Evolutionary conservation across 2,329 filamentous ascomycete genomes (phyloP).

Genomic region (Arthrobotrys sinensis): DNA sequence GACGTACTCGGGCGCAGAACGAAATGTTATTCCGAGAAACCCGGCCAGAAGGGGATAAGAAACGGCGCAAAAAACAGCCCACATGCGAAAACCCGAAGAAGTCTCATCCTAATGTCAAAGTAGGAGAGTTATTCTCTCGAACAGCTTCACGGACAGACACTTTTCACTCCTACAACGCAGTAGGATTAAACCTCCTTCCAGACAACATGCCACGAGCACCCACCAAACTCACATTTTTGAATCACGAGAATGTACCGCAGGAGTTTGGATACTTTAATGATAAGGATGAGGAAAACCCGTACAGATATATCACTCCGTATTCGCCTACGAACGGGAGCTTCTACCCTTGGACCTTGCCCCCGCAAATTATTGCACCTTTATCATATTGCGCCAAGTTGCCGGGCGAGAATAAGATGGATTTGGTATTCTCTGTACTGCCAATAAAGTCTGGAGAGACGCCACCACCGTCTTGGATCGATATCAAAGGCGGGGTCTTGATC

Average conservation of each 20-base stretch:
- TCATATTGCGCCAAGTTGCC: constrained; percentile 83
- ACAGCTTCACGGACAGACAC: constrained; percentile 85
- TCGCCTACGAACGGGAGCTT: constrained; percentile 84
- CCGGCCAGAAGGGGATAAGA: constrained; percentile 56
- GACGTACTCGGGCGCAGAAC: neutral
- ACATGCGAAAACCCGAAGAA: constrained; percentile 39
- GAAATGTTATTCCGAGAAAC: constrained; percentile 55
- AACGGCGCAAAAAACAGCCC: neutral
- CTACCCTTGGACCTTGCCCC: constrained; percentile 93
- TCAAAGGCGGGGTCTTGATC: constrained; percentile 53
- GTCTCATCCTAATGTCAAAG: constrained; percentile 26
- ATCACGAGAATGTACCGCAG: constrained; percentile 43
- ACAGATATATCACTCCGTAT: constrained; percentile 73
- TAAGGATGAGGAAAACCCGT: constrained; percentile 69
- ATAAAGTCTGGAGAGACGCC: constrained; percentile 35
- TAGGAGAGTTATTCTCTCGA: constrained; percentile 72
- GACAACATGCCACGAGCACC: constrained; percentile 67
- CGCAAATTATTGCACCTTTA: constrained; percentile 79
- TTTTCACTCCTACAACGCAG: constrained; percentile 89
- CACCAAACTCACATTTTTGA: constrained; percentile 68
- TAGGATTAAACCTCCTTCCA: constrained; percentile 83
- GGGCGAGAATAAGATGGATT: constrained; percentile 79
- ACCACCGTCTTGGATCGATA: constrained; percentile 50
- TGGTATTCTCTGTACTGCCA: constrained; percentile 73
- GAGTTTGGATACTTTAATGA: constrained; percentile 71